A percentile compares a stretch with the other conserved stretches of the same genome.
phyloP scores from a whole-genome alignment of 2,329 filamentous ascomycete species.

The Diaporthe nobilis region DNA sequence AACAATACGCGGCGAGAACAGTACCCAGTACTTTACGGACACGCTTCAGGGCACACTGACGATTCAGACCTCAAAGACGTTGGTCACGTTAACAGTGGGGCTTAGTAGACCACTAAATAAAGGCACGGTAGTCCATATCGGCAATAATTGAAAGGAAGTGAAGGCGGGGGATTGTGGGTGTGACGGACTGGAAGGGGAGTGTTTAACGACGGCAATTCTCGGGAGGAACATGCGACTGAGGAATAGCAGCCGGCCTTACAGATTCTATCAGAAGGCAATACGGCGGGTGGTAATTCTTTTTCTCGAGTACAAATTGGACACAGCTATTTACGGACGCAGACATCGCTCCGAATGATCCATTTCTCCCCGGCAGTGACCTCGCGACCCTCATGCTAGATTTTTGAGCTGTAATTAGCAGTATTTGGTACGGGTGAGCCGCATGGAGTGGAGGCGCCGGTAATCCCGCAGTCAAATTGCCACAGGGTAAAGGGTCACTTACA shows the following conservation, averaged over 20 bases:
- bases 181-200: background rate
- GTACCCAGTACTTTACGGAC: no score
- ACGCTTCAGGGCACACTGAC: no score
- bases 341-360: conserved; percentile 80
- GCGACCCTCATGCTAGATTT: conserved; percentile 71
- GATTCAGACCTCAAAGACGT: no score
- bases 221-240: background rate
- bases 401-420: conserved; percentile 14
- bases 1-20: no score
- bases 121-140: no score
- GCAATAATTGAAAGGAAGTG: background rate
- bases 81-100: no score
- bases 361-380: conserved; percentile 79
- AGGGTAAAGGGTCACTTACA: conserved; percentile 56
- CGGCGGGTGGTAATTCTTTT: background rate
- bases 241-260: no score
- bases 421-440: background rate
- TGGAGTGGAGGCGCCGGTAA: background rate
- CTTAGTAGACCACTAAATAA: no score
- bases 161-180: no score
- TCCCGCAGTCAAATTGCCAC: background rate
- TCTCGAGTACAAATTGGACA: background rate
- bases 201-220: background rate
- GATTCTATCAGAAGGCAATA: background rate
- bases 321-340: conserved; percentile 66